A percentile compares a stretch with the other conserved stretches of the same genome.
These are phyloP conservation scores for Persicaria tinctoria DNA, from an alignment of 148 eudicot species.

Conservation along the genomic window DNA sequence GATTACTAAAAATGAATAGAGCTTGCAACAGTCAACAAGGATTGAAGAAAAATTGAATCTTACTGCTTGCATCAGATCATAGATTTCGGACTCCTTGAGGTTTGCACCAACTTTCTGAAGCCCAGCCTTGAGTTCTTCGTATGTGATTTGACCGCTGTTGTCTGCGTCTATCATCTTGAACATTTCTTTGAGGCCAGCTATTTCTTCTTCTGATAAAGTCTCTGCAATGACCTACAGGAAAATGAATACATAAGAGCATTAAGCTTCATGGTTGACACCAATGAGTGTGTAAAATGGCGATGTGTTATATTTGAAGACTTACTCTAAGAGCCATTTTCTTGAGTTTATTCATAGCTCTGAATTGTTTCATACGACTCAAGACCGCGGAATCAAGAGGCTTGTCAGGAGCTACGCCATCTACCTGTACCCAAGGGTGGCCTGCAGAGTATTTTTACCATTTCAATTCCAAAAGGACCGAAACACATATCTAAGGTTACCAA, in stretches of 20 bases:
- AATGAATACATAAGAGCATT: neutral
- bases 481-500: neutral
- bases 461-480: neutral
- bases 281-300: too few species aligned
- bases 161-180: slow-evolving; percentile 39
- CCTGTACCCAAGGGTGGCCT: slow-evolving; percentile 39
- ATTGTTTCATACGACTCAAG: slow-evolving; percentile 34
- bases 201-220: slow-evolving; percentile 36
- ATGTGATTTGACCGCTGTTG: slow-evolving; percentile 37
- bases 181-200: slow-evolving; percentile 36
- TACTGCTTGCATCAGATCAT: slow-evolving; percentile 39
- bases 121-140: slow-evolving; percentile 40
- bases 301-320: neutral
- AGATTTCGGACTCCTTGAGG: slow-evolving; percentile 35
- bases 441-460: slow-evolving; percentile 3
- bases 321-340: slow-evolving; percentile 43
- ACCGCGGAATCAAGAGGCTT: slow-evolving; percentile 38
- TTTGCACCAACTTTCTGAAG: slow-evolving; percentile 31
- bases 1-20: too few species aligned
- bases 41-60: slow-evolving; percentile 1
- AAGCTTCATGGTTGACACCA: too few species aligned
- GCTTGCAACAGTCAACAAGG: too few species aligned
- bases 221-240: slow-evolving; percentile 23
- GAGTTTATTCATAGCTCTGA: slow-evolving; percentile 37
- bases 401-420: slow-evolving; percentile 35